Conservation (phyloP, 345 rosid species). For the Salix koriyanagi region DNA sequence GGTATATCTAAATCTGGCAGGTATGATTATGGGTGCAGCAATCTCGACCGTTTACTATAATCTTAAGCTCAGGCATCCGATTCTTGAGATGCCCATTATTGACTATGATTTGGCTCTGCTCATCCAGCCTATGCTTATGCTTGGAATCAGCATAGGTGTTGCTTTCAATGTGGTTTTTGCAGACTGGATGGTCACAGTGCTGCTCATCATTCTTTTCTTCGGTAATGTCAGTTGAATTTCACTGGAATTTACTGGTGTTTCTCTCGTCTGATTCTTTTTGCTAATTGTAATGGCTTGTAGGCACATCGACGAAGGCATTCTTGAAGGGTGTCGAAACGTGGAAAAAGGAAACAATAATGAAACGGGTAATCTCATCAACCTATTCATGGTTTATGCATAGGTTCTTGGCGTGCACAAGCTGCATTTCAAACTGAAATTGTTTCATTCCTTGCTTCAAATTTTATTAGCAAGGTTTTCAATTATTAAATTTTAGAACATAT, state of each 20-base stretch:
- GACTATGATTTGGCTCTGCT: conserved; percentile 56
- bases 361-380: conserved; percentile 34
- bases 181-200: conserved; percentile 61
- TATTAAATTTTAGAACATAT: background rate
- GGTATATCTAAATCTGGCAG: conserved; percentile 17
- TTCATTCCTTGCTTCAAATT: background rate
- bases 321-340: conserved; percentile 78
- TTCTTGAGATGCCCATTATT: conserved; percentile 47
- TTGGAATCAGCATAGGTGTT: conserved; percentile 57
- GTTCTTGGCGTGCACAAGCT: background rate
- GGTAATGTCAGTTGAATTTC: conserved; percentile 26
- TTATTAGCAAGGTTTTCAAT: background rate
- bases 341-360: conserved; percentile 71
- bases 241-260: background rate
- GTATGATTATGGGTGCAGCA: conserved; percentile 62
- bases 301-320: conserved; percentile 81
- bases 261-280: background rate
- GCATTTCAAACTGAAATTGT: background rate
- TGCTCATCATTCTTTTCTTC: conserved; percentile 46
- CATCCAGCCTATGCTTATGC: conserved; percentile 56
- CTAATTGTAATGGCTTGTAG: conserved; percentile 32
- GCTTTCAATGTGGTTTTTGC: conserved; percentile 52
- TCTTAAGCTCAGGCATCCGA: conserved; percentile 47
- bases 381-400: background rate
- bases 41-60: conserved; percentile 50